phyloP scores from a whole-genome alignment of 2,329 filamentous ascomycete genomes.

The Xylaria sp. region DNA sequence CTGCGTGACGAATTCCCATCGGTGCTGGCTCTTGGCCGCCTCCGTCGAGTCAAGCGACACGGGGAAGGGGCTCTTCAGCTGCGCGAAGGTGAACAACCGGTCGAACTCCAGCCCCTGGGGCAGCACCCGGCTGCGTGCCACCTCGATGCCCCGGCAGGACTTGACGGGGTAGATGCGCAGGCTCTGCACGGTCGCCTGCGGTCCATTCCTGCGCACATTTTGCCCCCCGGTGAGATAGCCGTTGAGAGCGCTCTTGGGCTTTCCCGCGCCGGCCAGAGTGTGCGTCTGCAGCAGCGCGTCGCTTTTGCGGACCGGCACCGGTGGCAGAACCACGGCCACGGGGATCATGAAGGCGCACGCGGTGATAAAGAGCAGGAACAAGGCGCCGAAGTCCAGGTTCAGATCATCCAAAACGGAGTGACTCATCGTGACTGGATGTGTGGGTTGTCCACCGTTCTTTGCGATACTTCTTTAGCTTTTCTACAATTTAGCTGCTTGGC shows the following conservation, averaged over 20 bases:
- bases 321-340: constrained; percentile 65
- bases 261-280: constrained; percentile 56
- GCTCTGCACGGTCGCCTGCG: constrained; percentile 60
- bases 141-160: constrained; percentile 80
- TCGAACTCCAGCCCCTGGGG: constrained; percentile 80
- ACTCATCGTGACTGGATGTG: constrained; percentile 25
- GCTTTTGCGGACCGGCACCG: constrained; percentile 61
- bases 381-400: constrained; percentile 42
- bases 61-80: constrained; percentile 64
- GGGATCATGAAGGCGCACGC: constrained; percentile 61
- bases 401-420: constrained; percentile 36
- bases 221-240: constrained; percentile 41
- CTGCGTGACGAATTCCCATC: constrained; percentile 78
- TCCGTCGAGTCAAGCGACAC: constrained; percentile 50
- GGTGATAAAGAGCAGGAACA: constrained; percentile 45
- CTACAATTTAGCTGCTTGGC: constrained; percentile 19
- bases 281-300: constrained; percentile 67
- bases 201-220: constrained; percentile 39
- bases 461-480: background rate
- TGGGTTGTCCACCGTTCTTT: background rate
- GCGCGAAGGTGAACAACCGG: constrained; percentile 84
- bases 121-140: constrained; percentile 71
- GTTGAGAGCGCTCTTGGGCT: constrained; percentile 52
- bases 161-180: constrained; percentile 86
- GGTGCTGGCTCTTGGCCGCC: constrained; percentile 54